A percentile compares a stretch with the other conserved stretches of the same genome.
Evolutionary conservation across 306 rosid species (phyloP).

Genomic region (Crataegus laevigata): DNA sequence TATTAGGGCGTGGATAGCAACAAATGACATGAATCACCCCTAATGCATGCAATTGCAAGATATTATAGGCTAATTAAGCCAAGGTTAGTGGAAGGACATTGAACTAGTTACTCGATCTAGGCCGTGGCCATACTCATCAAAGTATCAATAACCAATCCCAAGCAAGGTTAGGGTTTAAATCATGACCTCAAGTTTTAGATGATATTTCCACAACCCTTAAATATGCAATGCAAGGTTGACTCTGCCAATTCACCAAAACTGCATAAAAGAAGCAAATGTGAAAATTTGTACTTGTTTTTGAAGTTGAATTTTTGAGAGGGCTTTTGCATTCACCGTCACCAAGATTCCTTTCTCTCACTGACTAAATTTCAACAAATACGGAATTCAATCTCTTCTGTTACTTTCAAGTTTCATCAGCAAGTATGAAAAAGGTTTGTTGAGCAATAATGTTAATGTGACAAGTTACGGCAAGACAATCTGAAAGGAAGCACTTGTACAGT

Average conservation of each 20-base stretch:
- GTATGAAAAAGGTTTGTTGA: slow-evolving; percentile 13
- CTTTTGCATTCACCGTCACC: background rate
- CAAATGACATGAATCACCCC: background rate
- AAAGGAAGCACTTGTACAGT: slow-evolving; percentile 31
- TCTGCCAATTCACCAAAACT: slow-evolving; percentile 18
- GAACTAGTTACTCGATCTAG: background rate
- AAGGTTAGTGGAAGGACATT: background rate
- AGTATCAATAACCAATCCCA: background rate
- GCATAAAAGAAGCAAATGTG: background rate
- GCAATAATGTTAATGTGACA: slow-evolving; percentile 22
- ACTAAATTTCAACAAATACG: slow-evolving; percentile 6
- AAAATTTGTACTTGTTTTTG: background rate
- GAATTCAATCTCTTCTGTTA: background rate
- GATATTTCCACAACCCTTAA: slow-evolving; percentile 8
- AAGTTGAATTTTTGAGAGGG: background rate
- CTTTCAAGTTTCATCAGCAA: slow-evolving; percentile 4
- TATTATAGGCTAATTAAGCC: background rate
- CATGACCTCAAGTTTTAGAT: slow-evolving; percentile 6
- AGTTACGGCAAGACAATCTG: slow-evolving; percentile 32
- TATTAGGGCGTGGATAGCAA: background rate
- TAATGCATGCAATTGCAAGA: background rate
- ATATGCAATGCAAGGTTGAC: slow-evolving; percentile 22
- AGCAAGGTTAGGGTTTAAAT: background rate
- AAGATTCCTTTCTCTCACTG: background rate
- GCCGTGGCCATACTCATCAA: background rate